A percentile compares a stretch with the other conserved stretches of the same genome.
These are phyloP conservation scores for Ogataea trehalophila DNA, from an alignment of 805 yeast species.

Conservation along the genomic window DNA sequence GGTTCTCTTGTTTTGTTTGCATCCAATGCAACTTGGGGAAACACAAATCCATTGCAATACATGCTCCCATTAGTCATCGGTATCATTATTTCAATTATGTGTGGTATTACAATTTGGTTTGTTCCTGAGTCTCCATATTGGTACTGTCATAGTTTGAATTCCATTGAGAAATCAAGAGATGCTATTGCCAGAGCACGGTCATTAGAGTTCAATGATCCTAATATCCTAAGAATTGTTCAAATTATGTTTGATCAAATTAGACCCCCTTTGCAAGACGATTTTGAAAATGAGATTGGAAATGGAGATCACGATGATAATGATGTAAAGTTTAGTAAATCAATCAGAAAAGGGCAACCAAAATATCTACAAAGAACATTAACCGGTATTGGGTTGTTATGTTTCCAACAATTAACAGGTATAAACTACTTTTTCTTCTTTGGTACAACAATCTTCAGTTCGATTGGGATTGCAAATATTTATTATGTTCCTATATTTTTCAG, in stretches of 20 bases:
- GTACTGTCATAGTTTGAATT: conserved; percentile 15
- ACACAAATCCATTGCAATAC: conserved; percentile 17
- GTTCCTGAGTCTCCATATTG: conserved; percentile 34
- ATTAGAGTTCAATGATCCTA: conserved; percentile 18
- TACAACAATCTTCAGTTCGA: conserved; percentile 47
- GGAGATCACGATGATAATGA: neutral
- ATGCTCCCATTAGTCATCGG: conserved; percentile 20
- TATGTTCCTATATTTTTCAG: conserved; percentile 53
- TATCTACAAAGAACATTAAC: conserved; percentile 25
- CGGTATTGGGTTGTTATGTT: conserved; percentile 26
- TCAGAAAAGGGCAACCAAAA: conserved; percentile 27
- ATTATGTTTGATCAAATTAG: conserved; percentile 15
- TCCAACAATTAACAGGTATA: conserved; percentile 56
- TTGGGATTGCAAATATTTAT: conserved; percentile 52
- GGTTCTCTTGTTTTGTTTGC: conserved; percentile 26
- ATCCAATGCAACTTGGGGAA: conserved; percentile 7
- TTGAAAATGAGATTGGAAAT: conserved; percentile 3
- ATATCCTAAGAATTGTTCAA: conserved; percentile 16
- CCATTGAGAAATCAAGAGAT: conserved; percentile 1
- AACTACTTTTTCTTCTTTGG: conserved; percentile 68
- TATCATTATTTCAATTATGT: conserved; percentile 10
- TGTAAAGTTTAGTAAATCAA: conserved; percentile 6
- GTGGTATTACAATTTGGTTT: conserved; percentile 18
- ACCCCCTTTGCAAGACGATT: neutral
- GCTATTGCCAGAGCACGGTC: conserved; percentile 14